Evolutionary conservation across 1,284 basidiomycete species (phyloP).

Genomic region (Peniophora sp.): DNA sequence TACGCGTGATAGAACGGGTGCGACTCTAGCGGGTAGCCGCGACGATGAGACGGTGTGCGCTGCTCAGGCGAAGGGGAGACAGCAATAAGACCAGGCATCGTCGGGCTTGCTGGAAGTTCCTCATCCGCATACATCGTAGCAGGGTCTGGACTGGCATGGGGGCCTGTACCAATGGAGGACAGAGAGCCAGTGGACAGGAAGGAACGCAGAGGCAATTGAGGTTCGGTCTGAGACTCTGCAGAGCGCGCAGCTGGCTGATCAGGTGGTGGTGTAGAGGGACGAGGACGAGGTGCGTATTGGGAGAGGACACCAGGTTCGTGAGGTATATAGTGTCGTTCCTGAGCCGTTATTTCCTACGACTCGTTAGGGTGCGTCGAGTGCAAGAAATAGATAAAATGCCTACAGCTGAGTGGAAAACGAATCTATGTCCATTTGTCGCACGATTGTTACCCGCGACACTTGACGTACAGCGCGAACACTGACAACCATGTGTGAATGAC

Average conservation of each 20-base stretch:
- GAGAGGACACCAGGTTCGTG: constrained; percentile 64
- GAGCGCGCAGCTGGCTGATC: constrained; percentile 53
- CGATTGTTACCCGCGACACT: constrained; percentile 57
- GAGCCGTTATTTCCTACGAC: constrained; percentile 48
- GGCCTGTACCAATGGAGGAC: constrained; percentile 8
- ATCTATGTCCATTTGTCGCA: constrained; percentile 79
- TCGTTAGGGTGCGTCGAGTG: too few species aligned
- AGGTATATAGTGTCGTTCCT: constrained; percentile 63
- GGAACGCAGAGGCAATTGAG: constrained; percentile 13
- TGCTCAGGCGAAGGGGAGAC: constrained; percentile 11
- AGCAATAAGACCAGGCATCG: not conserved
- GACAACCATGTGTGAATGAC: constrained; percentile 7
- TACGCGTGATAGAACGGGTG: not conserved
- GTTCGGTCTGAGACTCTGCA: constrained; percentile 6
- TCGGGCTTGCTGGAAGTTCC: too few species aligned
- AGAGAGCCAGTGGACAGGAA: constrained; percentile 12
- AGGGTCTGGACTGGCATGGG: too few species aligned
- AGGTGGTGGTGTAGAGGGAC: constrained; percentile 46
- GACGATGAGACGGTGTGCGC: constrained; percentile 14
- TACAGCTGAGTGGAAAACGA: constrained; percentile 72
- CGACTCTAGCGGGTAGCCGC: constrained; percentile 1
- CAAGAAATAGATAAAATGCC: too few species aligned
- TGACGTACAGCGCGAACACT: constrained; percentile 68
- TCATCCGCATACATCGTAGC: too few species aligned
- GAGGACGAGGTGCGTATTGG: constrained; percentile 12